These are phyloP conservation scores for Gaeumannomyces sp. DNA, from an alignment of 2,329 filamentous ascomycete genomes.

Conservation along the genomic window DNA sequence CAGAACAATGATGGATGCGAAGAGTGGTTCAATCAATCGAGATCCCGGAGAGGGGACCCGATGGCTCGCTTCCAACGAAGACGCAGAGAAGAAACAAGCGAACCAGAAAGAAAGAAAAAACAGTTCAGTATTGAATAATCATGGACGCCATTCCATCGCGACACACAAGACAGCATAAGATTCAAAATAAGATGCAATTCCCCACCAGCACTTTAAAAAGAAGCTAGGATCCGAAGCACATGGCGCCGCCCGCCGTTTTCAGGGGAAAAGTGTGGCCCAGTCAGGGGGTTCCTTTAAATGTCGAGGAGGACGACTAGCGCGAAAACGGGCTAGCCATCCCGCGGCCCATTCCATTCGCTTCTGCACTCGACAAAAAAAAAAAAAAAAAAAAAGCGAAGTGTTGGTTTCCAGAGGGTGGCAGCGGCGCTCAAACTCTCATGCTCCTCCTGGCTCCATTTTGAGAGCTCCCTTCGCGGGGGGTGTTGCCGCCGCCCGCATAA, in stretches of 20 bases:
- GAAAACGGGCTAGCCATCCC: neutral
- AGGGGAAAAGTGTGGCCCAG: neutral
- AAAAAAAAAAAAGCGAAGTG: too few relatives aligned
- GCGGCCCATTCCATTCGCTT: neutral
- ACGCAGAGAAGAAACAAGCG: neutral
- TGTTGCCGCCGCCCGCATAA: neutral
- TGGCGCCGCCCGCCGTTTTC: neutral
- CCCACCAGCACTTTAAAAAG: neutral
- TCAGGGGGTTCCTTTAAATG: too few relatives aligned
- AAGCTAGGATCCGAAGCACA: conserved; percentile 8
- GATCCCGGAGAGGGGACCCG: neutral
- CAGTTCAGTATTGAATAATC: neutral
- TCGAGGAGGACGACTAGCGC: neutral
- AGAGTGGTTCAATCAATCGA: neutral
- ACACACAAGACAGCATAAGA: neutral
- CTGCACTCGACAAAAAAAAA: too few relatives aligned
- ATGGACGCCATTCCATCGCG: neutral
- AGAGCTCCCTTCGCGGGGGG: too few relatives aligned
- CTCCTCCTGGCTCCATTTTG: too few relatives aligned
- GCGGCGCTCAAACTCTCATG: neutral
- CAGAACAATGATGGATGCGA: too few relatives aligned
- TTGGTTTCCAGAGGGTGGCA: neutral
- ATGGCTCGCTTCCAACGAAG: neutral
- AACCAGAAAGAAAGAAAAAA: neutral
- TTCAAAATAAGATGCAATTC: neutral